phyloP scores from a whole-genome alignment of 179 eudicot species.

The Beta lomatogona region DNA sequence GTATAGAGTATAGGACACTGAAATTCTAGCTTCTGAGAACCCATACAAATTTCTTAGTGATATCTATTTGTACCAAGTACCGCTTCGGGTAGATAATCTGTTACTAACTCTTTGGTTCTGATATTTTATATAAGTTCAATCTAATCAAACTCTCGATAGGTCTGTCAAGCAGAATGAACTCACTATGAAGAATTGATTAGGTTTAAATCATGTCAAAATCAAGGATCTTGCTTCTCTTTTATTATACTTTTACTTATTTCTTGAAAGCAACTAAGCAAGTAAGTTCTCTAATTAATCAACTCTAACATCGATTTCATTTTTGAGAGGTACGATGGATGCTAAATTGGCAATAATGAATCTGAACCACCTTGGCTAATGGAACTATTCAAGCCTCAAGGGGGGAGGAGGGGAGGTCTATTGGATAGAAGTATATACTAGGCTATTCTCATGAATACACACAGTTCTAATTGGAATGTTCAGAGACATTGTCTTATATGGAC shows the following conservation, averaged over 20 bases:
- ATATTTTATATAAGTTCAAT: background rate
- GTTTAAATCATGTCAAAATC: background rate
- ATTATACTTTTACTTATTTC: background rate
- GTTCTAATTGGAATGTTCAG: background rate
- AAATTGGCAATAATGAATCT: background rate
- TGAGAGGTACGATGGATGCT: no score
- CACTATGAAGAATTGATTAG: background rate
- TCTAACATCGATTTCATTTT: background rate
- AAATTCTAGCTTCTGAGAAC: background rate
- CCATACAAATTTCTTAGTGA: background rate
- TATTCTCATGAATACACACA: no score
- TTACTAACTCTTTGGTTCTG: background rate
- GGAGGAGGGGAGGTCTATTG: rapidly evolving
- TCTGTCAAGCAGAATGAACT: background rate
- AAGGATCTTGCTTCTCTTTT: background rate
- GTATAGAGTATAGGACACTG: background rate
- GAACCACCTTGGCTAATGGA: background rate
- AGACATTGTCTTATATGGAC: background rate
- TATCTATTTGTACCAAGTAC: background rate
- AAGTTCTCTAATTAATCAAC: background rate
- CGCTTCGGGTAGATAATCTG: background rate
- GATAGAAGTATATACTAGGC: no score
- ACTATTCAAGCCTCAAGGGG: background rate
- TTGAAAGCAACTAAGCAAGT: background rate
- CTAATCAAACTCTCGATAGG: background rate